These are phyloP conservation scores for Pythium brassicae DNA, from an alignment of 352 stramenopile genomes.

Conservation along the genomic window DNA sequence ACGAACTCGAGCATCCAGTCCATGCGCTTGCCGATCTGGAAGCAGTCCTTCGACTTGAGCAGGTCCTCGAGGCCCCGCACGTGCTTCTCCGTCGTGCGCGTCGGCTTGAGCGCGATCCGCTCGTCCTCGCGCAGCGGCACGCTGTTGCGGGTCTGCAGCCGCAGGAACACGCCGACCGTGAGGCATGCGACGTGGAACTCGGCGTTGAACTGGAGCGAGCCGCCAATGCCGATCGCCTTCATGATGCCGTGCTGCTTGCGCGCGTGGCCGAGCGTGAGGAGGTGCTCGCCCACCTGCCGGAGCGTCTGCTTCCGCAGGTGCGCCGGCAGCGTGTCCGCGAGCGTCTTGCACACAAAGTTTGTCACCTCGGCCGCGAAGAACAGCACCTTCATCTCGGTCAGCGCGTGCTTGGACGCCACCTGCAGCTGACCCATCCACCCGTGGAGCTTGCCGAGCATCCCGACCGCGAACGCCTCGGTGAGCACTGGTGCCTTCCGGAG, in stretches of 20 bases:
- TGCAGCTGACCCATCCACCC: constrained; percentile 69
- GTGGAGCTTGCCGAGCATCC: constrained; percentile 68
- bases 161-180: constrained; percentile 67
- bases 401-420: constrained; percentile 25
- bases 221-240: constrained; percentile 80
- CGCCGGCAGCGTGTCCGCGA: constrained; percentile 52
- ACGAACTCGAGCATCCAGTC: constrained; percentile 74
- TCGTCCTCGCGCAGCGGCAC: constrained; percentile 66
- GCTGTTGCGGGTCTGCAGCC: constrained; percentile 70
- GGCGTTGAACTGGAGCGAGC: constrained; percentile 64
- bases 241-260: constrained; percentile 79
- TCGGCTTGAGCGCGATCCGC: constrained; percentile 76
- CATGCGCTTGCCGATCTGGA: constrained; percentile 66
- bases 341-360: constrained; percentile 61
- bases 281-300: constrained; percentile 53
- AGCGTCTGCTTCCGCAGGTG: constrained; percentile 78
- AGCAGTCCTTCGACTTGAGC: constrained; percentile 73
- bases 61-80: constrained; percentile 63
- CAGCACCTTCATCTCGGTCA: constrained; percentile 81
- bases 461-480: constrained; percentile 64
- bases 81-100: constrained; percentile 78
- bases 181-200: constrained; percentile 82
- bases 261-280: constrained; percentile 62
- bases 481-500: constrained; percentile 50
- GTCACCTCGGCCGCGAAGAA: constrained; percentile 74